These are phyloP conservation scores for Phytophthora boehmeriae DNA, from an alignment of 352 stramenopile species.

Conservation along the genomic window DNA sequence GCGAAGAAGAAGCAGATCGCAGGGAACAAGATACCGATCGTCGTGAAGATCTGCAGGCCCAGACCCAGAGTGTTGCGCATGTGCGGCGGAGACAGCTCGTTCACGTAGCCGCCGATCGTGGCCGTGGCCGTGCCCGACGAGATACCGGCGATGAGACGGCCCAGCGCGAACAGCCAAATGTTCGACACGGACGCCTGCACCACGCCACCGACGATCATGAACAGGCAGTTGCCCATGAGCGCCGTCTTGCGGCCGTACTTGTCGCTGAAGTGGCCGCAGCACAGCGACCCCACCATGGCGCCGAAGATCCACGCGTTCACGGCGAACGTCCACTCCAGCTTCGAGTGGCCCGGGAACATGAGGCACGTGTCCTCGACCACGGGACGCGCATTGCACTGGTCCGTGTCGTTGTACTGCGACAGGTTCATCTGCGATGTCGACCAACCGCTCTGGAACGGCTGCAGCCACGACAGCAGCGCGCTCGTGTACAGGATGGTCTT, in stretches of 20 bases:
- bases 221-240: not conserved
- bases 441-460: slow-evolving; percentile 5
- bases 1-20: slow-evolving; percentile 28
- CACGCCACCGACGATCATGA: slow-evolving; percentile 2
- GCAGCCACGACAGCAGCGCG: not conserved
- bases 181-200: slow-evolving; percentile 2
- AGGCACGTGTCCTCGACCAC: slow-evolving; percentile 16
- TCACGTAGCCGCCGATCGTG: slow-evolving; percentile 5
- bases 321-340: slow-evolving; percentile 12
- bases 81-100: slow-evolving; percentile 3
- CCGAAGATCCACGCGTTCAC: slow-evolving; percentile 5
- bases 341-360: slow-evolving; percentile 19
- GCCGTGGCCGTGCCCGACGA: slow-evolving; percentile 1
- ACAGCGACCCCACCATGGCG: slow-evolving; percentile 4
- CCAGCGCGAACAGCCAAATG: not conserved
- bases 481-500: slow-evolving; percentile 2
- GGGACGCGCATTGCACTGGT: slow-evolving; percentile 16
- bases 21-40: slow-evolving; percentile 29
- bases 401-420: slow-evolving; percentile 8
- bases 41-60: slow-evolving; percentile 48
- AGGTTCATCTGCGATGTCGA: slow-evolving; percentile 4
- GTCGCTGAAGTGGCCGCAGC: slow-evolving; percentile 3
- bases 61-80: slow-evolving; percentile 42
- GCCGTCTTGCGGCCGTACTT: not conserved
- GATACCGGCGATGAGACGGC: slow-evolving; percentile 1